Percentiles rank a stretch among this genome's conserved stretches.
phyloP scores from a whole-genome alignment of 805 yeast species.

The Isabelozyma heimii region DNA sequence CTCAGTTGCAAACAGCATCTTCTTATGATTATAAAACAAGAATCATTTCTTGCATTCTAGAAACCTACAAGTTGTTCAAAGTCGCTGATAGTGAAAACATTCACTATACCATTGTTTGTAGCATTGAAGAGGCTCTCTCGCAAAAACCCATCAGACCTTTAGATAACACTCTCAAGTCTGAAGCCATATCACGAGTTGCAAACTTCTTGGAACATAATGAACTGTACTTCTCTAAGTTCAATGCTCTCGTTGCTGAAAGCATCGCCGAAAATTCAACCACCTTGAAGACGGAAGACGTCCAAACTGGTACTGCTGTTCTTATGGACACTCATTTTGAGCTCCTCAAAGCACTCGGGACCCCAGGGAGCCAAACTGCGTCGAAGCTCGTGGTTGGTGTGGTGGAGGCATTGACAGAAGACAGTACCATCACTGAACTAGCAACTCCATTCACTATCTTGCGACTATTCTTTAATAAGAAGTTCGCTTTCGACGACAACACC shows the following conservation, averaged over 20 bases:
- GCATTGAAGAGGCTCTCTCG: conserved; percentile 7
- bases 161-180: background rate
- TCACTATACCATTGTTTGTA: background rate
- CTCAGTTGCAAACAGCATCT: conserved; percentile 12
- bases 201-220: conserved; percentile 1
- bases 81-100: background rate
- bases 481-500: background rate
- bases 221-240: conserved; percentile 1
- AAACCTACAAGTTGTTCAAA: conserved; percentile 5
- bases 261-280: background rate
- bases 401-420: conserved; percentile 6
- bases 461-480: background rate
- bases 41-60: conserved; percentile 17
- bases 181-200: background rate
- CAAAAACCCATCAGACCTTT: background rate
- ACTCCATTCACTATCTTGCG: conserved; percentile 6
- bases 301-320: conserved; percentile 5
- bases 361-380: background rate
- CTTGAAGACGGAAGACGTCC: conserved; percentile 4
- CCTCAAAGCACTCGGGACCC: conserved; percentile 1
- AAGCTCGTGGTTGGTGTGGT: conserved; percentile 5
- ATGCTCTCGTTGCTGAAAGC: background rate
- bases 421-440: conserved; percentile 2
- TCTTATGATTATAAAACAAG: conserved; percentile 13
- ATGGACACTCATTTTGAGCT: conserved; percentile 9